Conservation (phyloP, 2,329 filamentous ascomycete species). For the Hirsutella thompsonii region DNA sequence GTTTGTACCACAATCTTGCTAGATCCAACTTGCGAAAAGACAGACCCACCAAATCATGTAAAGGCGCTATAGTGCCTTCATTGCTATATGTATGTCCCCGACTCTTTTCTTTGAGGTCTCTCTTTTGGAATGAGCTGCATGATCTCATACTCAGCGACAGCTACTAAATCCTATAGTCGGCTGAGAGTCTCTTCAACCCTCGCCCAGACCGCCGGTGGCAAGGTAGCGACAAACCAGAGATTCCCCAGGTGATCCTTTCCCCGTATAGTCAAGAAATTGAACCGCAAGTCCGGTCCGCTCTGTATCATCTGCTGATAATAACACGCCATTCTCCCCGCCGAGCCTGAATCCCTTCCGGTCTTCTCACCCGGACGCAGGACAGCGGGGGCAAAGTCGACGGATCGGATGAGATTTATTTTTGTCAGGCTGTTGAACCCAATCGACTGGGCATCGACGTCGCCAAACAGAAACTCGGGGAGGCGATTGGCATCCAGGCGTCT, state of each 20-base stretch:
- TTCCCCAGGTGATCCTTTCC: background rate
- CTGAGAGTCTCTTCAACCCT: too few relatives aligned
- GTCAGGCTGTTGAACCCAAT: background rate
- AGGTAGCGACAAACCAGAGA: background rate
- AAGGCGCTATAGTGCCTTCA: too few relatives aligned
- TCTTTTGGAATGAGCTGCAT: too few relatives aligned
- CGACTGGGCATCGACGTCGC: background rate
- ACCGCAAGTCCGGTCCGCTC: too few relatives aligned
- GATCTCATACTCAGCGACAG: too few relatives aligned
- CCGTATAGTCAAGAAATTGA: background rate
- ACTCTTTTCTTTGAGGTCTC: too few relatives aligned
- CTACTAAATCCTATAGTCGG: too few relatives aligned
- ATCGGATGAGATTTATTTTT: background rate
- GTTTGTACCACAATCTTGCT: too few relatives aligned
- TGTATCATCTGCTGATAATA: background rate
- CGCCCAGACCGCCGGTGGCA: background rate
- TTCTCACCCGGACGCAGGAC: background rate
- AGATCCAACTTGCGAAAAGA: too few relatives aligned
- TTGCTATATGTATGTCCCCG: too few relatives aligned
- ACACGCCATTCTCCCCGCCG: background rate
- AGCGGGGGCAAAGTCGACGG: background rate
- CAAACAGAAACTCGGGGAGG: background rate
- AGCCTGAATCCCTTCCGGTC: too few relatives aligned
- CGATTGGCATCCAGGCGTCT: background rate
- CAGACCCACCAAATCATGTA: too few relatives aligned